A percentile compares a stretch with the other conserved stretches of the same genome.
phyloP scores from a whole-genome alignment of 2,329 filamentous ascomycete species.

The Plenodomus biglobosus region DNA sequence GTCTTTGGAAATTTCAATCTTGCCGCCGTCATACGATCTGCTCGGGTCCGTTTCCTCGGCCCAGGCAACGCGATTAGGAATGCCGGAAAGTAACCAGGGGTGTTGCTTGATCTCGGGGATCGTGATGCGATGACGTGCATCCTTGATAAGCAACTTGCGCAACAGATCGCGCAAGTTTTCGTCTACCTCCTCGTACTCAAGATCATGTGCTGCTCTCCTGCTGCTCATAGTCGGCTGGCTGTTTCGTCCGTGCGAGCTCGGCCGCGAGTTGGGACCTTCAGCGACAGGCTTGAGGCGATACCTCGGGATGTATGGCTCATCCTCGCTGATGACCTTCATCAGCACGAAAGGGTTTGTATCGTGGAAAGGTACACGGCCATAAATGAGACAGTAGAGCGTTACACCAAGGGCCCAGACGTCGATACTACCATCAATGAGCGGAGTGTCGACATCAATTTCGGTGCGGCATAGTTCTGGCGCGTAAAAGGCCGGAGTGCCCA shows the following conservation, averaged over 20 bases:
- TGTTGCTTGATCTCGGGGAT: conserved; percentile 92
- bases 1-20: conserved; percentile 89
- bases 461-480: conserved; percentile 95
- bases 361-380: conserved; percentile 88
- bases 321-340: conserved; percentile 87
- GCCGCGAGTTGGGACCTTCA: conserved; percentile 48
- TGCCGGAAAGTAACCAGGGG: conserved; percentile 81
- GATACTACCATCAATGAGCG: conserved; percentile 87
- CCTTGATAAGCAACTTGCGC: conserved; percentile 78
- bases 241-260: conserved; percentile 50
- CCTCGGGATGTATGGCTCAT: conserved; percentile 85
- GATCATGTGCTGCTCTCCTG: conserved; percentile 74
- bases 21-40: conserved; percentile 73
- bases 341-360: conserved; percentile 90
- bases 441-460: conserved; percentile 65
- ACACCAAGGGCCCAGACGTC: conserved; percentile 97
- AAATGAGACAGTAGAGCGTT: conserved; percentile 93
- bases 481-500: conserved; percentile 96
- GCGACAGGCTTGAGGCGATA: conserved; percentile 75
- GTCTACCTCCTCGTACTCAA: conserved; percentile 84
- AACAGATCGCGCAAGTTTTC: conserved; percentile 78
- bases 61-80: conserved; percentile 76
- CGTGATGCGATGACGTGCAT: conserved; percentile 84
- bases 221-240: conserved; percentile 60
- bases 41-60: conserved; percentile 92